phyloP scores from a whole-genome alignment of 192 early-diverging fungal species.

The Backusella circina region DNA sequence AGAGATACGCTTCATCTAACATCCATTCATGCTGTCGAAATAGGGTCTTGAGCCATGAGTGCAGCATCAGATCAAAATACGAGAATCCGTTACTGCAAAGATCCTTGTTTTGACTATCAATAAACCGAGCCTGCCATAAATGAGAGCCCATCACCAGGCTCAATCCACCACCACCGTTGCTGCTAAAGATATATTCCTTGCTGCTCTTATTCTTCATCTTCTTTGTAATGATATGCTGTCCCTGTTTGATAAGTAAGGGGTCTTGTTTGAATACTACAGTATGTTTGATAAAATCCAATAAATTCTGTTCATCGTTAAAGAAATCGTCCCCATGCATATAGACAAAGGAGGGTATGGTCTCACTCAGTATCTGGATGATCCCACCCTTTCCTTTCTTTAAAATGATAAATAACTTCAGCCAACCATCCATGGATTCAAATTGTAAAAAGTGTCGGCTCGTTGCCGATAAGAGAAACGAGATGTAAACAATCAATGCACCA shows the following conservation, averaged over 20 bases:
- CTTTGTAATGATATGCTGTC: background rate
- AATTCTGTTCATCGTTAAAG: conserved; percentile 15
- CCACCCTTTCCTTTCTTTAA: conserved; percentile 27
- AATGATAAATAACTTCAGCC: conserved; percentile 34
- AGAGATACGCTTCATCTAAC: conserved; percentile 11
- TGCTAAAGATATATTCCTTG: background rate
- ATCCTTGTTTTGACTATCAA: conserved; percentile 21
- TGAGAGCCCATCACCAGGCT: conserved; percentile 25
- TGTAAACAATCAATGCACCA: conserved; percentile 30
- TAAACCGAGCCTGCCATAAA: conserved; percentile 23
- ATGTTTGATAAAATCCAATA: conserved; percentile 28
- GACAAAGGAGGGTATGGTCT: conserved; percentile 29
- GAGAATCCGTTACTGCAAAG: conserved; percentile 24
- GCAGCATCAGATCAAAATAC: conserved; percentile 27
- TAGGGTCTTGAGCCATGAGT: conserved; percentile 28
- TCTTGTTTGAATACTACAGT: conserved; percentile 34
- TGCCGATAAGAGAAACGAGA: conserved; percentile 33
- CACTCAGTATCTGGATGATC: conserved; percentile 22
- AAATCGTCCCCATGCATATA: conserved; percentile 39
- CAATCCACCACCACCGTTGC: conserved; percentile 6
- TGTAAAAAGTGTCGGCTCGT: conserved; percentile 41
- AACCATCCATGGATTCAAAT: conserved; percentile 36
- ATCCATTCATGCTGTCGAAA: conserved; percentile 24
- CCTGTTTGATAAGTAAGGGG: conserved; percentile 23
- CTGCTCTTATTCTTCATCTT: background rate